A percentile compares a stretch with the other conserved stretches of the same genome.
phyloP scores from a whole-genome alignment of 225 moss, liverwort and hornwort species.

The Rhytidiadelphus loreus region DNA sequence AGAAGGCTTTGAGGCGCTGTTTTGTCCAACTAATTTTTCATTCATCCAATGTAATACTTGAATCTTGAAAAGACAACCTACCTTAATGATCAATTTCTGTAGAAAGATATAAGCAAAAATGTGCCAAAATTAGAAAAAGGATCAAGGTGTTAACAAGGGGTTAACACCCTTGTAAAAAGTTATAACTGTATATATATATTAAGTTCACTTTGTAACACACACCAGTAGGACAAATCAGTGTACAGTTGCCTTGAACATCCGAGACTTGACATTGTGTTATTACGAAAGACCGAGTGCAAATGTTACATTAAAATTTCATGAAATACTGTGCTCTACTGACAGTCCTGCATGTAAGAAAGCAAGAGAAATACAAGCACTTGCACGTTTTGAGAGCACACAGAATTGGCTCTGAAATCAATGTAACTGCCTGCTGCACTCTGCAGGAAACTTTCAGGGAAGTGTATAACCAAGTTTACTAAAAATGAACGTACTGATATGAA shows the following conservation, averaged over 20 bases:
- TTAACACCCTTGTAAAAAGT: background rate
- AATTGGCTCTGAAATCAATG: background rate
- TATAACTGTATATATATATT: rapidly evolving
- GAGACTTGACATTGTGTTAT: background rate
- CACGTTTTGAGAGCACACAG: background rate
- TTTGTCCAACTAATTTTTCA: no score
- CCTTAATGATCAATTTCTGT: no score
- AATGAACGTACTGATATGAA: background rate
- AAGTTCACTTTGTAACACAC: background rate
- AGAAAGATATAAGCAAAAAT: no score
- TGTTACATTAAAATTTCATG: background rate
- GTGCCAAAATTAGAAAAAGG: no score
- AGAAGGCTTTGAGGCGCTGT: no score
- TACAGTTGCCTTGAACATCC: background rate
- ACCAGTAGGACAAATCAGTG: background rate
- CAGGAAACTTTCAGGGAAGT: background rate
- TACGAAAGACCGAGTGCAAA: background rate
- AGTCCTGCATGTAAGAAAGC: background rate
- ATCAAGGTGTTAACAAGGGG: no score
- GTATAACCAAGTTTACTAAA: background rate
- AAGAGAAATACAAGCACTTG: background rate
- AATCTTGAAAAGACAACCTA: no score
- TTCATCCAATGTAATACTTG: no score
- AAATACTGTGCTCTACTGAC: background rate
- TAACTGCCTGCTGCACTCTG: background rate